phyloP scores from a whole-genome alignment of 1,284 basidiomycete genomes.

The Ustilago xerochloae region DNA sequence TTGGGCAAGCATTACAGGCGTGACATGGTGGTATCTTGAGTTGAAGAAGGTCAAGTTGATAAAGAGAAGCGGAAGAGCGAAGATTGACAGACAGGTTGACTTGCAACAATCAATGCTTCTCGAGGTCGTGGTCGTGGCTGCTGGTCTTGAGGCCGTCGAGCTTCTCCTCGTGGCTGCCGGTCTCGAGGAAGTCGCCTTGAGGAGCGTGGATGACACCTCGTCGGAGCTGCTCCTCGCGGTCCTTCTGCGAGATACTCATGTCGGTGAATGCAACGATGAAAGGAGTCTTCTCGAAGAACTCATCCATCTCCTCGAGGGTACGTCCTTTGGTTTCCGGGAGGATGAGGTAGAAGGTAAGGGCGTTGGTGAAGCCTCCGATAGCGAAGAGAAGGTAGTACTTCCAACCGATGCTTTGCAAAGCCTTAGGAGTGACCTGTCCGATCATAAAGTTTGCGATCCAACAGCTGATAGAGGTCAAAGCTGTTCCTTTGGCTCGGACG shows the following conservation, averaged over 20 bases:
- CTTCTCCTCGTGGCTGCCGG: slow-evolving; percentile 12
- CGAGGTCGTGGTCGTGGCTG: slow-evolving; percentile 30
- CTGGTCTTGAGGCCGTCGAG: slow-evolving; percentile 25
- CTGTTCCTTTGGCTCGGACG: slow-evolving; percentile 75
- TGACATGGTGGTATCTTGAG: not conserved
- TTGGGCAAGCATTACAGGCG: not conserved
- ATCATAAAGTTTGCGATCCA: slow-evolving; percentile 72
- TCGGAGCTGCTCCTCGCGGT: slow-evolving; percentile 72
- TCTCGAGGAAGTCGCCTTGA: slow-evolving; percentile 12
- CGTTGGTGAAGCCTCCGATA: slow-evolving; percentile 75
- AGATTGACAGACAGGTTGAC: not conserved
- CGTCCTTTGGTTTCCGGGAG: slow-evolving; percentile 70
- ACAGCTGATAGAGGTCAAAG: slow-evolving; percentile 73
- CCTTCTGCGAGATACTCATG: slow-evolving; percentile 64
- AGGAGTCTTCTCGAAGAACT: slow-evolving; percentile 72
- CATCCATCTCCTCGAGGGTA: slow-evolving; percentile 73
- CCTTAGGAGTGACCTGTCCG: slow-evolving; percentile 69
- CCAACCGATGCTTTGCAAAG: slow-evolving; percentile 69
- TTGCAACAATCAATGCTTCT: slow-evolving; percentile 15
- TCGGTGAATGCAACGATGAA: slow-evolving; percentile 70
- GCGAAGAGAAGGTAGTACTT: slow-evolving; percentile 74
- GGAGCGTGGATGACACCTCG: slow-evolving; percentile 18
- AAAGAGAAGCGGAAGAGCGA: not conserved
- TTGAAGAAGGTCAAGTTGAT: not conserved
- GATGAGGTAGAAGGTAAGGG: slow-evolving; percentile 73